Percentiles rank a stretch among this genome's conserved stretches.
Evolutionary conservation across 371 early-diverging fungal genomes (phyloP).

Genomic region (Apophysomyces trapeziformis): DNA sequence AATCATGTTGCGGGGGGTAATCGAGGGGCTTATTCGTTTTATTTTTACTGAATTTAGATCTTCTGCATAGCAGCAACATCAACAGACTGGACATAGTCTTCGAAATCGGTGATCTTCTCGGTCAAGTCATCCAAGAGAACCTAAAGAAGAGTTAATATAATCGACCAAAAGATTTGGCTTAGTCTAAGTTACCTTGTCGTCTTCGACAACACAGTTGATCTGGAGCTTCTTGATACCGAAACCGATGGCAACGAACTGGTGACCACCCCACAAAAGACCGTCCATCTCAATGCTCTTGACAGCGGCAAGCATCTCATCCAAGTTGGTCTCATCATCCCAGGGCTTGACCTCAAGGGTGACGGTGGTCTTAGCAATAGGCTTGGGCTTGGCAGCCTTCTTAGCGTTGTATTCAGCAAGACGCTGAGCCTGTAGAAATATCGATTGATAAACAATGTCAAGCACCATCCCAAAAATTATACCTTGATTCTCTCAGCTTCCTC

Average conservation of each 20-base stretch:
- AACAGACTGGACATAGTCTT: constrained; percentile 93
- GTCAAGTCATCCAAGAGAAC: constrained; percentile 77
- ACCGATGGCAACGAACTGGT: constrained; percentile 81
- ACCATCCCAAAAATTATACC: constrained; percentile 9
- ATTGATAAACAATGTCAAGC: background rate
- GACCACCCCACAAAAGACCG: constrained; percentile 91
- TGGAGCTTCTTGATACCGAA: constrained; percentile 95
- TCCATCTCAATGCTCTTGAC: constrained; percentile 84
- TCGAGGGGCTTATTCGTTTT: constrained; percentile 11
- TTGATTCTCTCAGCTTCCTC: constrained; percentile 90
- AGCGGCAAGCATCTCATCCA: constrained; percentile 73
- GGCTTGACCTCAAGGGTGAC: constrained; percentile 95
- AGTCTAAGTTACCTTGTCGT: constrained; percentile 76
- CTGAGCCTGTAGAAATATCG: constrained; percentile 49
- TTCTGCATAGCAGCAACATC: constrained; percentile 94
- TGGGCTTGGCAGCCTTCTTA: constrained; percentile 94
- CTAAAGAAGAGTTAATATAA: constrained; percentile 14
- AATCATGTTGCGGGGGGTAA: constrained; percentile 8
- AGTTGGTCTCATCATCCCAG: constrained; percentile 96
- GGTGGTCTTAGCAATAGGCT: constrained; percentile 91
- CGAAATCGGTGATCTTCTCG: constrained; percentile 78
- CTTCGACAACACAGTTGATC: constrained; percentile 93
- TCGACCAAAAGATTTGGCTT: background rate
- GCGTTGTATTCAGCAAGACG: constrained; percentile 92
- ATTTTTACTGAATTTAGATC: constrained; percentile 67